A percentile compares a stretch with the other conserved stretches of the same genome.
Conservation (phyloP, 1,139 yeast species). For the Kodamaea alishanica region DNA sequence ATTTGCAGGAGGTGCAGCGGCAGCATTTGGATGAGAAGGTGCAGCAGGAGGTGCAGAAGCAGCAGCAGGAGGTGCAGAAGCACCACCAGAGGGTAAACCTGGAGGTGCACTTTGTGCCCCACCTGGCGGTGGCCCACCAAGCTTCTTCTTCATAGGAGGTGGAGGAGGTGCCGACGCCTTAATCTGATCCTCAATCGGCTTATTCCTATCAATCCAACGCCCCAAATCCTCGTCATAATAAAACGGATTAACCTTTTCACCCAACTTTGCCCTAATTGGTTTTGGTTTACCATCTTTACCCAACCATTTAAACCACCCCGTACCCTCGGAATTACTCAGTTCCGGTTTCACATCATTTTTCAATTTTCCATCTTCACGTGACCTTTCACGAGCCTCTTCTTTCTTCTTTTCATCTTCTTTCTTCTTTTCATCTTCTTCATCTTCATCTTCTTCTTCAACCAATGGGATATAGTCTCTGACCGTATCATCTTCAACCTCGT, state of each 20-base stretch:
- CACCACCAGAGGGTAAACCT: conserved; percentile 4
- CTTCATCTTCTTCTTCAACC: conserved; percentile 46
- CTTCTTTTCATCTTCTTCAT: conserved; percentile 26
- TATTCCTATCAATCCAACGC: conserved; percentile 80
- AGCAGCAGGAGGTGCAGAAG: conserved; percentile 2
- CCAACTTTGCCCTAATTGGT: conserved; percentile 80
- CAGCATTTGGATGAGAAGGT: too few relatives aligned
- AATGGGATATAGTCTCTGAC: conserved; percentile 44
- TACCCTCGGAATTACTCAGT: conserved; percentile 2
- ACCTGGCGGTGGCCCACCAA: conserved; percentile 17
- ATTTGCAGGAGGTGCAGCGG: conserved; percentile 22
- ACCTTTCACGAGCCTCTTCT: conserved; percentile 14
- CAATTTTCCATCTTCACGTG: conserved; percentile 15
- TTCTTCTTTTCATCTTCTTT: conserved; percentile 15
- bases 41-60: conserved; percentile 1
- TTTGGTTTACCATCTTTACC: conserved; percentile 60
- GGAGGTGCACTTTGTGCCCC: conserved; percentile 25
- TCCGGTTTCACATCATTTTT: conserved; percentile 6
- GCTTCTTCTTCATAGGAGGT: conserved; percentile 55
- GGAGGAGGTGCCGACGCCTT: conserved; percentile 65
- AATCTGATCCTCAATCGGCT: conserved; percentile 68
- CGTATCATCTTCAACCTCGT: conserved; percentile 47
- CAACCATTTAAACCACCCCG: conserved; percentile 52
- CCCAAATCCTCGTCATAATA: conserved; percentile 80
- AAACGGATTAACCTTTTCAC: conserved; percentile 56